Evolutionary conservation across 257 asterid species (phyloP).

Genomic region (Buddleja alternifolia): DNA sequence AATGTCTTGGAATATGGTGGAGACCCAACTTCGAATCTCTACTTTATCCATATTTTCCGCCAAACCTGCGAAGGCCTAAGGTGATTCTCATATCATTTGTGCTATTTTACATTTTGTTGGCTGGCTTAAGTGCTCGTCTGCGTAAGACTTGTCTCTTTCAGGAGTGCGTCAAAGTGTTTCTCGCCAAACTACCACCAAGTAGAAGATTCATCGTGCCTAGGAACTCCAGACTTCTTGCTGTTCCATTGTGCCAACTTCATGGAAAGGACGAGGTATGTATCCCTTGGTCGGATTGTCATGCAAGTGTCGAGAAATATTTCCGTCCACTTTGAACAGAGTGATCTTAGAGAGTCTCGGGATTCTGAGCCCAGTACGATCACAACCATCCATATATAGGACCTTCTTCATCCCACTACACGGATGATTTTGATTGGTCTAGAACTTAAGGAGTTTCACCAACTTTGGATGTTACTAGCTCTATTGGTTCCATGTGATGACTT

Average conservation of each 20-base stretch:
- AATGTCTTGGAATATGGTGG: constrained; percentile 96
- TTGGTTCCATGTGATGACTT: not conserved
- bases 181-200: constrained; percentile 81
- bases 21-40: constrained; percentile 67
- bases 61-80: constrained; percentile 66
- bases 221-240: constrained; percentile 71
- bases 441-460: too few relatives aligned
- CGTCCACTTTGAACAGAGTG: not conserved
- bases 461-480: not conserved
- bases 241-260: constrained; percentile 76
- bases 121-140: constrained; percentile 21
- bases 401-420: too few relatives aligned
- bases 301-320: too few relatives aligned
- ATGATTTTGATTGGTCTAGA: too few relatives aligned
- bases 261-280: constrained; percentile 59
- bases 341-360: too few relatives aligned
- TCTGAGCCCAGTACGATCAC: too few relatives aligned
- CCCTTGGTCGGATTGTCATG: not conserved
- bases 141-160: constrained; percentile 34
- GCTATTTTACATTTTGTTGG: constrained; percentile 11
- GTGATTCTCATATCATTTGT: constrained; percentile 37
- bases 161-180: constrained; percentile 90
- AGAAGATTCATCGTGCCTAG: constrained; percentile 75
- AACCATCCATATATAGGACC: too few relatives aligned
- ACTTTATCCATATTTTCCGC: constrained; percentile 67